These are phyloP conservation scores for Candida ulmi DNA, from an alignment of 805 yeast species.

Conservation along the genomic window DNA sequence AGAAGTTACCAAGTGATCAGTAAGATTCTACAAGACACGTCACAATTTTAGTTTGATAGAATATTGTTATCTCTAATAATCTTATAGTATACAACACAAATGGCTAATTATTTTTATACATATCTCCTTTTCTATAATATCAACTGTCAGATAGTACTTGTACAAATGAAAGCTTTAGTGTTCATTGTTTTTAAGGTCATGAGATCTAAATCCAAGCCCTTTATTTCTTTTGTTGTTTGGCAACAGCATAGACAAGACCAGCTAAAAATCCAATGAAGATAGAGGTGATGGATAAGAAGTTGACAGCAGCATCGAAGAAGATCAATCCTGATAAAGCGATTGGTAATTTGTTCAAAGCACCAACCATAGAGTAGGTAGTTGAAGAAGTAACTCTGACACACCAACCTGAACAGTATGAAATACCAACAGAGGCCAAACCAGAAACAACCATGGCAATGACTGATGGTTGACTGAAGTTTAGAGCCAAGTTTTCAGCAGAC, in stretches of 20 bases:
- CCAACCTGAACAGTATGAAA: slow-evolving; percentile 99
- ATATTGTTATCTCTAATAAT: too few species aligned
- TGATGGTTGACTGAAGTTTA: slow-evolving; percentile 71
- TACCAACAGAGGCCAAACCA: slow-evolving; percentile 93
- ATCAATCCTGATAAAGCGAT: slow-evolving; percentile 92
- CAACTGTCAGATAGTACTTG: too few species aligned
- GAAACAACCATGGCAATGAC: slow-evolving; percentile 82
- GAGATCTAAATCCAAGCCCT: too few species aligned
- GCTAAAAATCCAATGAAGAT: slow-evolving; percentile 92
- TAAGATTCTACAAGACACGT: too few species aligned
- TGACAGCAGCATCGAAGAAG: slow-evolving; percentile 92
- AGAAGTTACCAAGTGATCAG: too few species aligned
- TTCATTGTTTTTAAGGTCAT: too few species aligned
- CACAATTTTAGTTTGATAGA: too few species aligned
- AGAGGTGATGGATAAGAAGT: slow-evolving; percentile 86
- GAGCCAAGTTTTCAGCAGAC: slow-evolving; percentile 70
- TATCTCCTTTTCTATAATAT: too few species aligned
- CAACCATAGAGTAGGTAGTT: slow-evolving; percentile 98
- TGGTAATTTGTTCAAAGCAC: slow-evolving; percentile 97
- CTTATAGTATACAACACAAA: too few species aligned
- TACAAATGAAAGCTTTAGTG: neutral
- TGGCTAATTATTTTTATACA: too few species aligned
- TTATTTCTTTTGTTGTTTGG: slow-evolving; percentile 70
- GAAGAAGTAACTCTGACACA: slow-evolving; percentile 99
- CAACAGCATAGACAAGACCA: slow-evolving; percentile 93